Percentiles rank a stretch among this genome's conserved stretches.
These are phyloP conservation scores for Lippia alba DNA, from an alignment of 305 asterid species.

Conservation along the genomic window DNA sequence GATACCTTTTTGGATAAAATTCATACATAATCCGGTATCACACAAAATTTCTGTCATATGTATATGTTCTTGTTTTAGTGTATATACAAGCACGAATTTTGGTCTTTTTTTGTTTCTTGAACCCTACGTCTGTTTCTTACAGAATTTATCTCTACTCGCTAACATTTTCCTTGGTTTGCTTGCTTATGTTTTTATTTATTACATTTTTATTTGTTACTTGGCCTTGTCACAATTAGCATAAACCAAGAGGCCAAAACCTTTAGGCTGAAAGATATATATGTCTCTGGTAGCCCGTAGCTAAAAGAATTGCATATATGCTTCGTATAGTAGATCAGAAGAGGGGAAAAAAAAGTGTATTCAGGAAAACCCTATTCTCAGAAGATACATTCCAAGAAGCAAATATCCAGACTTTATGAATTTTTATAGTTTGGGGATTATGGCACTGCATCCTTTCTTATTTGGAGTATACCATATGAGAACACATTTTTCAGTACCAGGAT, in stretches of 20 bases:
- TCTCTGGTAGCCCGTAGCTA: too few species aligned
- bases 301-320: too few species aligned
- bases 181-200: too few species aligned
- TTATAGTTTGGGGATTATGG: not conserved
- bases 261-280: too few species aligned
- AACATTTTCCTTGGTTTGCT: not conserved
- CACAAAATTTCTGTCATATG: not conserved
- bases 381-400: too few species aligned
- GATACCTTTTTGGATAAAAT: conserved; percentile 1
- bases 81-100: not conserved
- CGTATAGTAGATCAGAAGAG: too few species aligned
- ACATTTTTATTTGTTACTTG: not conserved
- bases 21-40: not conserved
- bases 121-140: not conserved
- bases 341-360: too few species aligned
- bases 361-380: too few species aligned
- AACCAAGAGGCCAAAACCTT: too few species aligned
- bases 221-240: not conserved
- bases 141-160: not conserved
- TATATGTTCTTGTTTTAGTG: not conserved
- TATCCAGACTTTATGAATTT: too few species aligned
- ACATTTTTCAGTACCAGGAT: not conserved
- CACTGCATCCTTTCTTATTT: not conserved
- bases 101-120: not conserved
- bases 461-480: not conserved